Evolutionary conservation across 768 basidiomycete genomes (phyloP).

Genomic region (Phaeotremella fagi): DNA sequence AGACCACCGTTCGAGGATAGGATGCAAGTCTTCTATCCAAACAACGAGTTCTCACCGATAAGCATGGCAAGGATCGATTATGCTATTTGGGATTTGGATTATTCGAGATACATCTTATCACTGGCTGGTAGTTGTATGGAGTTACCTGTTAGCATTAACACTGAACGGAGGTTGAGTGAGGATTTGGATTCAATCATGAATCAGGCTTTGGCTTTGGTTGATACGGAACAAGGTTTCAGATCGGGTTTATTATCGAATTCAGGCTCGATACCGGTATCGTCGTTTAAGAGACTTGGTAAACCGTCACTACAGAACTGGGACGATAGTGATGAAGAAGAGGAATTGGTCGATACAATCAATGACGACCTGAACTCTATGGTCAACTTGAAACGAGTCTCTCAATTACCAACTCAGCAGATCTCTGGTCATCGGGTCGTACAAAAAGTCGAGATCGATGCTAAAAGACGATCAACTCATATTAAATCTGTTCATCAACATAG

Average conservation of each 20-base stretch:
- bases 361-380: too few species aligned
- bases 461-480: too few species aligned
- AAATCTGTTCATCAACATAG: too few species aligned
- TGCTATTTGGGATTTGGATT: slow-evolving; percentile 39
- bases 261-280: slow-evolving; percentile 18
- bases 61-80: slow-evolving; percentile 36
- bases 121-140: slow-evolving; percentile 16
- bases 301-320: neutral
- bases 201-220: neutral
- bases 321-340: slow-evolving; percentile 5
- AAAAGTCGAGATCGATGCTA: too few species aligned
- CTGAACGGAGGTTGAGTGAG: neutral
- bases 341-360: slow-evolving; percentile 9
- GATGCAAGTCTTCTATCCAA: slow-evolving; percentile 28
- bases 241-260: too few species aligned
- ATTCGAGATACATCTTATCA: slow-evolving; percentile 30
- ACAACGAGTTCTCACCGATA: slow-evolving; percentile 26
- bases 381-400: too few species aligned
- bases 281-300: slow-evolving; percentile 11
- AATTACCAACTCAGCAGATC: too few species aligned
- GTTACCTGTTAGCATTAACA: too few species aligned
- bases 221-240: slow-evolving; percentile 1
- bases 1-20: slow-evolving; percentile 40
- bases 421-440: too few species aligned
- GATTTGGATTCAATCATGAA: slow-evolving; percentile 1